Percentiles rank a stretch among this genome's conserved stretches.
Conservation (phyloP, 306 rosid species). For the Bauhinia variegata region DNA sequence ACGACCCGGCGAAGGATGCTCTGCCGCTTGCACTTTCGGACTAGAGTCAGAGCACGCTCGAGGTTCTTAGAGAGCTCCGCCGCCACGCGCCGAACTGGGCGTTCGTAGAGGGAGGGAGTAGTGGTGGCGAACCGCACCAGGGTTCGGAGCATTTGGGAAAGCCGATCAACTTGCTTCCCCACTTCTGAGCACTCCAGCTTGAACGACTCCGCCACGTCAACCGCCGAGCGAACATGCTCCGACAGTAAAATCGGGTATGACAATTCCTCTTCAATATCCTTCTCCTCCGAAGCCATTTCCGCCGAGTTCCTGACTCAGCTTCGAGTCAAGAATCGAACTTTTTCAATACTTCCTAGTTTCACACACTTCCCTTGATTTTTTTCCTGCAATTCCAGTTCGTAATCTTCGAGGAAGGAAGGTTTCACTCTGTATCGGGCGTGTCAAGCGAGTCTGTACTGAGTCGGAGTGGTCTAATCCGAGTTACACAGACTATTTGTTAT, state of each 20-base stretch:
- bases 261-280: constrained; percentile 62
- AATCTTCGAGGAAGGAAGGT: neutral
- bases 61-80: constrained; percentile 61
- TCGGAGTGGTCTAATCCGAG: constrained; percentile 37
- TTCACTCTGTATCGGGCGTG: no score
- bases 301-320: constrained; percentile 13
- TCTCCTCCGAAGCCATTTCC: constrained; percentile 61
- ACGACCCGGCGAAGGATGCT: constrained; percentile 69
- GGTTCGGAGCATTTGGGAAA: constrained; percentile 68
- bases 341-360: no score
- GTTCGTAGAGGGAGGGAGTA: constrained; percentile 56
- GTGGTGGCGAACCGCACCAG: constrained; percentile 62
- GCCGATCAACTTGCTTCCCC: constrained; percentile 62
- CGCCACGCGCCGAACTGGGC: constrained; percentile 64
- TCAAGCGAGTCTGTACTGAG: constrained; percentile 36
- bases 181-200: constrained; percentile 68
- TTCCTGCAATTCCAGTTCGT: neutral
- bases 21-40: constrained; percentile 69
- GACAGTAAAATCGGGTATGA: constrained; percentile 67
- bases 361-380: neutral
- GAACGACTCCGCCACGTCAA: constrained; percentile 58
- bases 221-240: constrained; percentile 65
- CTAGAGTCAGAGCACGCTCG: constrained; percentile 59
- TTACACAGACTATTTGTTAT: neutral
- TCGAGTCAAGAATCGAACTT: neutral